Percentiles rank a stretch among this genome's conserved stretches.
Evolutionary conservation across 495 filamentous ascomycete genomes (phyloP).

Genomic region (Penicillium simplicissimum): DNA sequence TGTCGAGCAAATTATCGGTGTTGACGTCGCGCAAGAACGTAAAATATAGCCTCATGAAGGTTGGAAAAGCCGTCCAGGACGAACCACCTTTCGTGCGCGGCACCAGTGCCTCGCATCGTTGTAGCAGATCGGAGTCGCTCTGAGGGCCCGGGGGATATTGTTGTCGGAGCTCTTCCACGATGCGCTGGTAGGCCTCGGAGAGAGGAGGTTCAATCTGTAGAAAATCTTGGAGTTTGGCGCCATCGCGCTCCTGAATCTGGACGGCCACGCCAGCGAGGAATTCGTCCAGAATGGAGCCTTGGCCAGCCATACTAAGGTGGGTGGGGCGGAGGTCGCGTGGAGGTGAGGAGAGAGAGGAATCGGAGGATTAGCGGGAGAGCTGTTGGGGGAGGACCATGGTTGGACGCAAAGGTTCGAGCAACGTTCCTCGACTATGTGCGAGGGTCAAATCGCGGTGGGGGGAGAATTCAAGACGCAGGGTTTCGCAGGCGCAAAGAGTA

Average conservation of each 20-base stretch:
- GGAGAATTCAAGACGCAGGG: not conserved
- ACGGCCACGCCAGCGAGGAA: slow-evolving; percentile 57
- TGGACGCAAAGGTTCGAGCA: not conserved
- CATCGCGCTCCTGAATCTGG: slow-evolving; percentile 56
- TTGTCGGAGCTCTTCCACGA: slow-evolving; percentile 64
- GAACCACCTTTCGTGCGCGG: slow-evolving; percentile 60
- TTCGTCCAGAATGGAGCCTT: slow-evolving; percentile 52
- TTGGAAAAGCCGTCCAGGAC: slow-evolving; percentile 71
- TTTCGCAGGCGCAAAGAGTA: not conserved
- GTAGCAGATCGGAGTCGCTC: slow-evolving; percentile 55
- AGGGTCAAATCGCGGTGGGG: not conserved
- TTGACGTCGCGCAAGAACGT: slow-evolving; percentile 77
- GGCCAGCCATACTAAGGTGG: slow-evolving; percentile 27
- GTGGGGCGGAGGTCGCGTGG: not conserved
- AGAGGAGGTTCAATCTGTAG: slow-evolving; percentile 66
- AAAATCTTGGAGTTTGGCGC: slow-evolving; percentile 54
- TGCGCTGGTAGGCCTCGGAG: slow-evolving; percentile 63
- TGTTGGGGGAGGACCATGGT: not conserved
- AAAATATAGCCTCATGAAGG: slow-evolving; percentile 78
- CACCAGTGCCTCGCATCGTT: slow-evolving; percentile 56
- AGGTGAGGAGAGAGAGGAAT: not conserved
- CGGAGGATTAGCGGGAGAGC: not conserved
- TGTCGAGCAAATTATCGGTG: slow-evolving; percentile 69
- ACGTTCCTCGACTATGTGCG: not conserved
- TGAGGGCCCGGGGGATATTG: slow-evolving; percentile 52